These are phyloP conservation scores for Suhomyces maxii DNA, from an alignment of 1,139 yeast genomes.

Conservation along the genomic window DNA sequence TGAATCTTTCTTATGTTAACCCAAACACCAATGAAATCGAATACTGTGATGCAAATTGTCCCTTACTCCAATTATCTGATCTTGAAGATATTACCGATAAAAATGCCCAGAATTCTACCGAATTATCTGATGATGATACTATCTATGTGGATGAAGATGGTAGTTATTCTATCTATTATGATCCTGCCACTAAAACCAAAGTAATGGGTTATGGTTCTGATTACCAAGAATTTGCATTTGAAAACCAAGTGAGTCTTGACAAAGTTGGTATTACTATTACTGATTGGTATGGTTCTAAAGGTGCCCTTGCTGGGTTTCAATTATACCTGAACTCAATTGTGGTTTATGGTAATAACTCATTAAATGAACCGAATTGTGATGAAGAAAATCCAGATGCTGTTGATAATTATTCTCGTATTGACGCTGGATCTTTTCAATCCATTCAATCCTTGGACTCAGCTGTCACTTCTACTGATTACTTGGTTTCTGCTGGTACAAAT, in stretches of 20 bases:
- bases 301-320: slow-evolving; percentile 72
- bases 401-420: slow-evolving; percentile 31
- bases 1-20: slow-evolving; percentile 86
- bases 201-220: slow-evolving; percentile 48
- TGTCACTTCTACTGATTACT: slow-evolving; percentile 26
- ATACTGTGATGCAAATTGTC: slow-evolving; percentile 88
- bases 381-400: slow-evolving; percentile 20
- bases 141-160: slow-evolving; percentile 39
- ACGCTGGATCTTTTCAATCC: slow-evolving; percentile 36
- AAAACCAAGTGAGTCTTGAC: slow-evolving; percentile 63
- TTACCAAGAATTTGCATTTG: slow-evolving; percentile 82
- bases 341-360: slow-evolving; percentile 70
- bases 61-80: slow-evolving; percentile 44
- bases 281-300: slow-evolving; percentile 68
- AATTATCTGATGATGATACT: slow-evolving; percentile 23
- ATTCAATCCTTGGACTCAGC: slow-evolving; percentile 22
- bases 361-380: slow-evolving; percentile 67
- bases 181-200: slow-evolving; percentile 42
- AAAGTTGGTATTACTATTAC: slow-evolving; percentile 65
- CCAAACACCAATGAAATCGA: slow-evolving; percentile 57
- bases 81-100: slow-evolving; percentile 26
- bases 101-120: slow-evolving; percentile 23
- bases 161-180: slow-evolving; percentile 38
- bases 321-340: slow-evolving; percentile 62
- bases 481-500: slow-evolving; percentile 31